Conservation (phyloP, 2,329 filamentous ascomycete species). For the Fusarium tricinctum region DNA sequence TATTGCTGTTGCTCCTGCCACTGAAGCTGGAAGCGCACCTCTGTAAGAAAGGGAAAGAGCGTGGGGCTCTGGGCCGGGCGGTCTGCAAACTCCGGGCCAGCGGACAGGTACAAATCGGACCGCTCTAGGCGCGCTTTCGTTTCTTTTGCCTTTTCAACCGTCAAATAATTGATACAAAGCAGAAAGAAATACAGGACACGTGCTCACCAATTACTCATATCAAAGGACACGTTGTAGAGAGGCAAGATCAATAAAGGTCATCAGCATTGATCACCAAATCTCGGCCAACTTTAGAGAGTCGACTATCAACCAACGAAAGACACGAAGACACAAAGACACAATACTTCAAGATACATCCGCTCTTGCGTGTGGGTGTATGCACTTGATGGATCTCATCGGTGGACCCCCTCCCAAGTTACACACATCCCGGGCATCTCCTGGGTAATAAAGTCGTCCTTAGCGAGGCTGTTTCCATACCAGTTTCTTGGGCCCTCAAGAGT, state of each 20-base stretch:
- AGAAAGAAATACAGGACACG: background rate
- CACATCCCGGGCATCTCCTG: constrained; percentile 34
- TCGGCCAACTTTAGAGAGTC: constrained; percentile 32
- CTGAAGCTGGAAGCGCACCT: constrained; percentile 34
- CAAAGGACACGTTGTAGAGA: constrained; percentile 1
- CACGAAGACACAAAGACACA: constrained; percentile 5
- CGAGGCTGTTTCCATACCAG: constrained; percentile 25
- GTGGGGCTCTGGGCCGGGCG: constrained; percentile 30
- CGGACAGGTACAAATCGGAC: constrained; percentile 41
- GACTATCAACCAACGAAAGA: constrained; percentile 16
- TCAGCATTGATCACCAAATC: constrained; percentile 12
- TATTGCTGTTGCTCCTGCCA: constrained; percentile 7
- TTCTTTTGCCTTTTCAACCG: constrained; percentile 14
- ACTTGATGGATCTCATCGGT: constrained; percentile 37
- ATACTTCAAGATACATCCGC: constrained; percentile 32
- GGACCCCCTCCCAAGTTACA: constrained; percentile 29
- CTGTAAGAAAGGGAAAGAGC: constrained; percentile 17
- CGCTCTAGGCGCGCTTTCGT: constrained; percentile 41
- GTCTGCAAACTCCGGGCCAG: constrained; percentile 47
- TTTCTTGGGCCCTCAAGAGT: constrained; percentile 30
- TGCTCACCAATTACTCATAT: background rate
- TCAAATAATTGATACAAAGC: background rate
- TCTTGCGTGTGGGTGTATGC: constrained; percentile 14
- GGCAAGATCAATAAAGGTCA: constrained; percentile 18
- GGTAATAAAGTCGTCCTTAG: constrained; percentile 12